Base-by-base conservation (phyloP, 129 eudicot species). In the Saussurea involucrata region DNA sequence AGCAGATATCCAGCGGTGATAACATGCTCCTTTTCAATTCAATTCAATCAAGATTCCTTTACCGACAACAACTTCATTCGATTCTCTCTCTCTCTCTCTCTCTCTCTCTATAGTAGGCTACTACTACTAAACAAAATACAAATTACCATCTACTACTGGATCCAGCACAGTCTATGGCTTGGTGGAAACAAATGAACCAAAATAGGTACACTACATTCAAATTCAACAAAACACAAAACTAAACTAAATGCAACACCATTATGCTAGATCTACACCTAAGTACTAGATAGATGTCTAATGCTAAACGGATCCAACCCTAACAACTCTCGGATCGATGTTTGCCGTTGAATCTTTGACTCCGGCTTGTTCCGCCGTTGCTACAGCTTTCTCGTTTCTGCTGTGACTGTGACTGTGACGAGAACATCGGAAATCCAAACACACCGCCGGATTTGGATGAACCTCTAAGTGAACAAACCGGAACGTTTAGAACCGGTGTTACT, bases 401-500 rank as follows among this genome's bases (percentile, higher is more conserved):
- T 46, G 60, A n/a, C 57, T 46, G 57, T n/a, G 61, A 46, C 34
- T 83, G 80, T 0, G 90, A 83, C 5, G 92, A 82, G 37, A 89
- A 93, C 22, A 86, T 55, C 3, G 91, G 90, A 34, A 93, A 85
- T 8, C 96, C 93, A 42, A 90, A 86, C 53, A 89, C 79, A 33
- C 86, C 79, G 5, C 92, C 87, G 44, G 90, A 86, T 57, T 93
- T 93, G 0, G 98, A 90, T 3, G 90, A 85, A 18, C 95, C 88
- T 28, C 90, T 78, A 4, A 93, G 90, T 0, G 97, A 88, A 78
- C 96, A 91, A 58, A 94, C 93, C 29, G 96, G 96, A 29, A 94
- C 97, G 71, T 94, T 94, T 7, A 94, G 85, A 44, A 94, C 97
- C 32, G 97, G 95, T 22, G 93, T 91, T 2, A 93, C 76, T 17